Conservation (phyloP, 179 eudicot genomes). For the Nepenthes alata region DNA sequence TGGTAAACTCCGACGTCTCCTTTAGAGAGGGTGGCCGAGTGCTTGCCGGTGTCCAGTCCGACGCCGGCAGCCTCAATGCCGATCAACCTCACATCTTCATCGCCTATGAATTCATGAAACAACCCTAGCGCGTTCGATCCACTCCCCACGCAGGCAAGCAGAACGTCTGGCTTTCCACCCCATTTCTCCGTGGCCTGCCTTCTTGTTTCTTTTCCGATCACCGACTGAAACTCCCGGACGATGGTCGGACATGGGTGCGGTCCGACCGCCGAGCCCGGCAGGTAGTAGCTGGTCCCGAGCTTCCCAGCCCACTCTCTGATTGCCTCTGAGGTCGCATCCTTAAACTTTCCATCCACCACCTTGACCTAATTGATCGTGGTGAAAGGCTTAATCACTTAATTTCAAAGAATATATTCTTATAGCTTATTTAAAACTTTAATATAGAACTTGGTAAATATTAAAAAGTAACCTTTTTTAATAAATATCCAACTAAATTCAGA, state of each 20-base stretch:
- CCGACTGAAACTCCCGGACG: slow-evolving; percentile 85
- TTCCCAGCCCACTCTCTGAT: slow-evolving; percentile 63
- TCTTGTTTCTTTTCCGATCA: slow-evolving; percentile 85
- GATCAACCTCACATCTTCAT: slow-evolving; percentile 49
- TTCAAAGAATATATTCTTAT: too few species aligned
- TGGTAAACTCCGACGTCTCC: slow-evolving; percentile 81
- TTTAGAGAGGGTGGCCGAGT: slow-evolving; percentile 67
- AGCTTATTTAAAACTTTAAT: too few species aligned
- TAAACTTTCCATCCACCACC: slow-evolving; percentile 19
- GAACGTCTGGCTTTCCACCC: slow-evolving; percentile 80
- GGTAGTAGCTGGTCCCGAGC: slow-evolving; percentile 59
- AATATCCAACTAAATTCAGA: too few species aligned
- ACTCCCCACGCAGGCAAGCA: slow-evolving; percentile 86
- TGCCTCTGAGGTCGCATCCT: slow-evolving; percentile 83
- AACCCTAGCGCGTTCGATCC: slow-evolving; percentile 81
- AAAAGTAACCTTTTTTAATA: too few species aligned
- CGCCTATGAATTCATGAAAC: slow-evolving; percentile 62
- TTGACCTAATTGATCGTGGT: slow-evolving; percentile 16
- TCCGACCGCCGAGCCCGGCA: slow-evolving; percentile 58
- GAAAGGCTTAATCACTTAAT: too few species aligned
- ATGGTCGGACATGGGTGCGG: slow-evolving; percentile 95
- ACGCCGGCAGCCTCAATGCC: slow-evolving; percentile 85
- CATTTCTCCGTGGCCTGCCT: slow-evolving; percentile 76
- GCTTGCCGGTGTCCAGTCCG: slow-evolving; percentile 65
- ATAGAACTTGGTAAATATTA: too few species aligned